phyloP scores from a whole-genome alignment of 2,329 filamentous ascomycete species.

The Trichophyton equinum region DNA sequence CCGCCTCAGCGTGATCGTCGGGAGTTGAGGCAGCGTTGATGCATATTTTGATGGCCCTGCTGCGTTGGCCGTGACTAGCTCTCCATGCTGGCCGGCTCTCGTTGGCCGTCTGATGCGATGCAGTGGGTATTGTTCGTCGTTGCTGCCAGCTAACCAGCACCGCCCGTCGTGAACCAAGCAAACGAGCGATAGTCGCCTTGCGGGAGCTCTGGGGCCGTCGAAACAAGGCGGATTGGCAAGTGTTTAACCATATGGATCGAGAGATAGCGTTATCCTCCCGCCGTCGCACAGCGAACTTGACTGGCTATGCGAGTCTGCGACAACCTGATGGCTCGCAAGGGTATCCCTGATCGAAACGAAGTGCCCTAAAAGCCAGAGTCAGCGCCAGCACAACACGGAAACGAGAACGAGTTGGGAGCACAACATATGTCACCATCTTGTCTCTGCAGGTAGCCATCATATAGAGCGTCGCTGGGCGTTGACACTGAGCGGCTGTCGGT shows the following conservation, averaged over 20 bases:
- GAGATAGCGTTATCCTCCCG: background rate
- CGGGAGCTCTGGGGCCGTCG: background rate
- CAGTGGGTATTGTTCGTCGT: background rate
- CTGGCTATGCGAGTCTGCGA: background rate
- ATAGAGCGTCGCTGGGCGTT: background rate
- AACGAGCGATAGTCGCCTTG: background rate
- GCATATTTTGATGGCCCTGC: background rate
- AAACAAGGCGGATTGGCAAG: background rate
- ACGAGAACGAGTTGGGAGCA: background rate
- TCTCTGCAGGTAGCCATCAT: background rate
- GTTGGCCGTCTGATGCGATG: background rate
- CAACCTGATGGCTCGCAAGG: background rate
- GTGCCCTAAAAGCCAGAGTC: background rate
- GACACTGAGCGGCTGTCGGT: background rate
- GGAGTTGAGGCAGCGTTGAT: background rate
- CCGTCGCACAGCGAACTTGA: background rate
- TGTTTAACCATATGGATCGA: background rate
- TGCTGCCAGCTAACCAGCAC: background rate
- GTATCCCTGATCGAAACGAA: background rate
- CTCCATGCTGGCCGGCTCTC: background rate
- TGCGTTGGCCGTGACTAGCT: background rate
- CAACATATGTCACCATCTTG: background rate
- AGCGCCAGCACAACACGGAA: background rate
- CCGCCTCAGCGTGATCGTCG: conserved; percentile 1
- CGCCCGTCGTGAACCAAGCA: background rate